Conservation (phyloP, 495 filamentous ascomycete species). For the Aspergillus bertholletiae region DNA sequence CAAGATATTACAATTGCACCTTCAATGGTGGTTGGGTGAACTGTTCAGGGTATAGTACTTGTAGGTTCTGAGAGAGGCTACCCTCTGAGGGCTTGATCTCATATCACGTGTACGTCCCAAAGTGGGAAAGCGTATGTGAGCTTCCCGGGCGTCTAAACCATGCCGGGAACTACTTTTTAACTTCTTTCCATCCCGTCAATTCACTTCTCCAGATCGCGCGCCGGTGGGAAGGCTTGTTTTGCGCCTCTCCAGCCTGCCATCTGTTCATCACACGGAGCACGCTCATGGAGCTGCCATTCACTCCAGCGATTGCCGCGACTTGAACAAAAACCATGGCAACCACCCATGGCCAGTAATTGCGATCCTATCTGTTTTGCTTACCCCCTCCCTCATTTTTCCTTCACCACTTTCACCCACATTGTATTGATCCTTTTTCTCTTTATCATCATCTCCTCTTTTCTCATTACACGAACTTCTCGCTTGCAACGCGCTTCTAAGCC, state of each 20-base stretch:
- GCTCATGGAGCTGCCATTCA: slow-evolving; percentile 10
- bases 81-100: background rate
- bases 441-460: background rate
- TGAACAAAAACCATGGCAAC: slow-evolving; percentile 5
- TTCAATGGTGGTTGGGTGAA: too few relatives aligned
- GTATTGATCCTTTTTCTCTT: background rate
- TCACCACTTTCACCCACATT: slow-evolving; percentile 1
- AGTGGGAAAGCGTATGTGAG: background rate
- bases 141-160: background rate
- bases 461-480: background rate
- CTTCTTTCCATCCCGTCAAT: background rate
- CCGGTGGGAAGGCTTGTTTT: slow-evolving; percentile 2
- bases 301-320: slow-evolving; percentile 10
- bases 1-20: too few relatives aligned
- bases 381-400: slow-evolving; percentile 4
- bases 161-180: background rate
- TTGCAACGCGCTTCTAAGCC: background rate
- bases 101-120: background rate
- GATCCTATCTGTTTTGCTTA: slow-evolving; percentile 11
- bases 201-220: background rate
- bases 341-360: slow-evolving; percentile 14
- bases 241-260: background rate
- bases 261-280: background rate
- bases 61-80: too few relatives aligned
- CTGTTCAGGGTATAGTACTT: too few relatives aligned